phyloP scores from a whole-genome alignment of 495 filamentous ascomycete species.

The Aspergillus taichungensis region DNA sequence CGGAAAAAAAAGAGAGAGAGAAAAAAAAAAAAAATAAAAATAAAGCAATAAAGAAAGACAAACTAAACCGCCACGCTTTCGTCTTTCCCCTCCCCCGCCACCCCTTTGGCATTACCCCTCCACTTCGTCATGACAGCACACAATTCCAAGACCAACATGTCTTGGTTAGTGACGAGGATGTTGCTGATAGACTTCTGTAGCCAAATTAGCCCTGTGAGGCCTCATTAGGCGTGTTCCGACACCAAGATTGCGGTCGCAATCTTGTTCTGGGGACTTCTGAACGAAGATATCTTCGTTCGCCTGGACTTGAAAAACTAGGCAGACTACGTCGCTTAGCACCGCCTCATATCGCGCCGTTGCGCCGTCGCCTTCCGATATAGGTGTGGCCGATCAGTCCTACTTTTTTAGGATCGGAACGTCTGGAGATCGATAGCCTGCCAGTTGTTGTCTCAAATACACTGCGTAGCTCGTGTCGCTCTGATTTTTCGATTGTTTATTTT shows the following conservation, averaged over 20 bases:
- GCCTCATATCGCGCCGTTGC: conserved; percentile 18
- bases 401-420: conserved; percentile 6
- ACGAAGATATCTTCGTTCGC: conserved; percentile 14
- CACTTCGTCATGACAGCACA: conserved; percentile 24
- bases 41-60: neutral
- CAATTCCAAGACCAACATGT: conserved; percentile 10
- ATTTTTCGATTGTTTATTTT: conserved; percentile 2
- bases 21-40: too few species aligned
- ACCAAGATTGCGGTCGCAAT: conserved; percentile 16
- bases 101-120: conserved; percentile 8
- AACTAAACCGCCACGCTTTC: conserved; percentile 24
- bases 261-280: conserved; percentile 12
- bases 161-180: conserved; percentile 13
- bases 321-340: conserved; percentile 17
- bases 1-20: too few species aligned
- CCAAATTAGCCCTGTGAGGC: conserved; percentile 10
- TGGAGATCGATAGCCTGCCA: conserved; percentile 20
- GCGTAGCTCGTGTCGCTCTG: conserved; percentile 19
- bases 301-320: conserved; percentile 11
- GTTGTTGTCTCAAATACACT: conserved; percentile 21
- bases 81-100: conserved; percentile 11
- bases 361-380: conserved; percentile 9
- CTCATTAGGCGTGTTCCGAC: conserved; percentile 14
- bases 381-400: conserved; percentile 19
- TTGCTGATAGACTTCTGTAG: conserved; percentile 24